Evolutionary conservation across 257 asterid genomes (phyloP), one percentile per base, ranked within the genome.

Genomic region (Cinchona pubescens): DNA sequence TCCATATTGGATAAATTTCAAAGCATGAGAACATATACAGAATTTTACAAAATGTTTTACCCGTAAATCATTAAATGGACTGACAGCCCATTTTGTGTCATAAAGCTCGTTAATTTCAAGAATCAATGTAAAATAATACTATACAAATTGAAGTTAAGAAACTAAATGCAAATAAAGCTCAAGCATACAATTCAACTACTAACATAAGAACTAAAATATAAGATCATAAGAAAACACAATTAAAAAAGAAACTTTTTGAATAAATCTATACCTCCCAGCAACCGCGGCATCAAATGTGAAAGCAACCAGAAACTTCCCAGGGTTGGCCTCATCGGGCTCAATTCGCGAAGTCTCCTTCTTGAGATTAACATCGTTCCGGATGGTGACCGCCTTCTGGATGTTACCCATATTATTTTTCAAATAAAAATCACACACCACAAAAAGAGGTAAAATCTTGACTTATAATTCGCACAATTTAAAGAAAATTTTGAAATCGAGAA

Each of bases 381-480:
- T 95, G 62, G 98, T 95, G 34, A 95, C 96, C 74, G 99, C 99
- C 83, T 95, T 95, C 87, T 95, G 99, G 68, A n/a, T n/a, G n/a
- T n/a, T n/a, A n/a, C n/a, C n/a, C n/a, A n/a, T n/a, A n/a, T n/a
- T n/a, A n/a, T n/a, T n/a, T n/a, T n/a, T n/a, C n/a, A n/a, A n/a
- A n/a, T n/a, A n/a, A n/a, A n/a, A n/a, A n/a, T n/a, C n/a, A n/a
- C n/a, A n/a, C n/a, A n/a, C n/a, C n/a, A n/a, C n/a, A n/a, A n/a
- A n/a, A n/a, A n/a, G n/a, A n/a, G n/a, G n/a, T n/a, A n/a, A n/a
- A n/a, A n/a, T n/a, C n/a, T n/a, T n/a, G n/a, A n/a, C n/a, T n/a
- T n/a, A n/a, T n/a, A n/a, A n/a, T n/a, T n/a, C n/a, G n/a, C n/a
- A n/a, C n/a, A n/a, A n/a, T n/a, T n/a, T n/a, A n/a, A n/a, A n/a